phyloP scores from a whole-genome alignment of 2,329 filamentous ascomycete species.

The Clonostachys rosea region DNA sequence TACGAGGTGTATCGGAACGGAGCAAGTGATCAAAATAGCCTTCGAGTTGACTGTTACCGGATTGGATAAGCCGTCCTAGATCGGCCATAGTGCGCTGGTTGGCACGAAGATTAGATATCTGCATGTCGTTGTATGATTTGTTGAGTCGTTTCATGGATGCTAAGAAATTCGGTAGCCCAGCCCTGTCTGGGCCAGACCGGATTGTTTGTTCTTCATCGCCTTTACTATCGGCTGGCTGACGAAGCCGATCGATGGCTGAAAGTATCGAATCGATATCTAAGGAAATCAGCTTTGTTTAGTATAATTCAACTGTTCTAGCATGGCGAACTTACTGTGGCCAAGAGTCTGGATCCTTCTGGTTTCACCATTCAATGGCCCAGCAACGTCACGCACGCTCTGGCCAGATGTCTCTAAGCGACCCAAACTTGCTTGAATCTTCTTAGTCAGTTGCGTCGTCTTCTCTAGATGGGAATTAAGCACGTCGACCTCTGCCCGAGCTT shows the following conservation, averaged over 20 bases:
- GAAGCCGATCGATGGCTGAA: constrained; percentile 79
- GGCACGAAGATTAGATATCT: constrained; percentile 82
- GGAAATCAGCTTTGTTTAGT: constrained; percentile 4
- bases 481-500: constrained; percentile 65
- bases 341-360: constrained; percentile 86
- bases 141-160: constrained; percentile 85
- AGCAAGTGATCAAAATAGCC: constrained; percentile 77
- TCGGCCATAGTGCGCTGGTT: constrained; percentile 88
- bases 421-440: constrained; percentile 90
- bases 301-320: constrained; percentile 1
- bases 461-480: constrained; percentile 72
- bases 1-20: constrained; percentile 67
- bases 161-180: constrained; percentile 79
- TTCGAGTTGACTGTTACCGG: constrained; percentile 79
- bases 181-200: constrained; percentile 77
- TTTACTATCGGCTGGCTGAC: constrained; percentile 88
- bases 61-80: constrained; percentile 70
- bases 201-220: constrained; percentile 90
- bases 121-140: constrained; percentile 78
- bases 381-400: constrained; percentile 85
- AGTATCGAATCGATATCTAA: constrained; percentile 82
- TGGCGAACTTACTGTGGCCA: constrained; percentile 59
- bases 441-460: constrained; percentile 89
- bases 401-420: constrained; percentile 81
- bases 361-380: constrained; percentile 88